Base-by-base conservation (phyloP, 352 stramenopile species). In the Globisporangium lucens region DNA sequence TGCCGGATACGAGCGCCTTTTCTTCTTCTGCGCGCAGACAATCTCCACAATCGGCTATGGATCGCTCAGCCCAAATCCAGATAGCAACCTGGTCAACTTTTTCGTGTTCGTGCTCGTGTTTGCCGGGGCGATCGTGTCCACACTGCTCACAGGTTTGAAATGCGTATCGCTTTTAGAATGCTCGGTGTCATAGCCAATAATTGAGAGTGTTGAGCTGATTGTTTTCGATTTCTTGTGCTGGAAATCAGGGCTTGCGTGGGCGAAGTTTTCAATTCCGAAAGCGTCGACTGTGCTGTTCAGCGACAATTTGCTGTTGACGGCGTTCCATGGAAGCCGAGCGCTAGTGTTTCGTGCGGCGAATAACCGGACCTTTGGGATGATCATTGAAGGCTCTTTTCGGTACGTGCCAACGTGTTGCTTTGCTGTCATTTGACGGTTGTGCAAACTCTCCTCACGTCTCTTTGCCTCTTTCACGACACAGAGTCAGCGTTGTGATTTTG, bases 181-280 rank as follows among this genome's bases (percentile, higher is more conserved):
- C 57, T 33, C 3, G 30, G 30, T 35, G 36, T 27, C 56, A 4
- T n/a, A 38, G 33, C 1, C 4, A 24, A 3, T 4, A 43, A 43
- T 43, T 56, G 10, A 4, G 4, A 29, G 30, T 24, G 13, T 9
- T 38, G 15, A 5, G 43, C 59, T 64, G 17, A 64, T 1, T 24
- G 24, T 4, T 36, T 7, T 59, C 15, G 1, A 47, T 43, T 43
- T 41, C 17, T 13, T 24, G 15, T 29, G 35, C 27, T 35, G 36
- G 4, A 29, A 51, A 46, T 7, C 41, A 89, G 80, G 80, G 22
- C 68, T 89, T 15, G 76, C 80, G 8, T 89, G 80, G 80, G 69
- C 80, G n/a, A 89, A 87, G 30, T 89, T 89, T 29, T 87, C 80
- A 12, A 87, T 86, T 22, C 80, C 80, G 0, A 79, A 84, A 38